A percentile compares a stretch with the other conserved stretches of the same genome.
These are phyloP conservation scores for Lyophyllum atratum DNA, from an alignment of 768 basidiomycete species.

Conservation along the genomic window DNA sequence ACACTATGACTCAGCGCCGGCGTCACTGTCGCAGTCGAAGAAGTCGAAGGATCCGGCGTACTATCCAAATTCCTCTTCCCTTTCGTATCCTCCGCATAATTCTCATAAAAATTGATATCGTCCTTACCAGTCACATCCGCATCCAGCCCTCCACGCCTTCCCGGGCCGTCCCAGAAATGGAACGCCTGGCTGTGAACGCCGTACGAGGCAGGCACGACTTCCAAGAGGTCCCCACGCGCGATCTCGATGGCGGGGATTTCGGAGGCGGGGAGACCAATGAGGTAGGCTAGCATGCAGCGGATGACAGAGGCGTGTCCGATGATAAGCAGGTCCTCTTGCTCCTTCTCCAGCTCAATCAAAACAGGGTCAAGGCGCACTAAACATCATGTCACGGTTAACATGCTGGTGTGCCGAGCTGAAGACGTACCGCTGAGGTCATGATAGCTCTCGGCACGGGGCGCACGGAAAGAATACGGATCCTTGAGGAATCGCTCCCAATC, in stretches of 20 bases:
- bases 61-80: conserved; percentile 49
- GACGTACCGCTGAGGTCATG: conserved; percentile 84
- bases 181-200: conserved; percentile 90
- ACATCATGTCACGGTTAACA: not conserved
- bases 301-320: conserved; percentile 98
- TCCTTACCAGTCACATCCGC: conserved; percentile 41
- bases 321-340: conserved; percentile 92
- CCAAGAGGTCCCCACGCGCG: conserved; percentile 93
- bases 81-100: conserved; percentile 78
- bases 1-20: not conserved
- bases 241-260: conserved; percentile 99
- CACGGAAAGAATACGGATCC: conserved; percentile 92
- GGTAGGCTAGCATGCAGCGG: conserved; percentile 90
- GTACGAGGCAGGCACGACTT: conserved; percentile 86
- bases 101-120: conserved; percentile 85
- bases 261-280: conserved; percentile 90
- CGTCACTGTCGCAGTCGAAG: not conserved
- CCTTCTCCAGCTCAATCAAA: conserved; percentile 91
- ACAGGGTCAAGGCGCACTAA: conserved; percentile 91
- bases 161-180: conserved; percentile 92
- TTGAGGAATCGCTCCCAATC: conserved; percentile 93
- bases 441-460: conserved; percentile 94
- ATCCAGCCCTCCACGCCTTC: conserved; percentile 46
- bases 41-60: conserved; percentile 11
- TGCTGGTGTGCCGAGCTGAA: conserved; percentile 4